These are phyloP conservation scores for Dactylellina leptospora DNA, from an alignment of 2,329 filamentous ascomycete genomes.

Conservation along the genomic window DNA sequence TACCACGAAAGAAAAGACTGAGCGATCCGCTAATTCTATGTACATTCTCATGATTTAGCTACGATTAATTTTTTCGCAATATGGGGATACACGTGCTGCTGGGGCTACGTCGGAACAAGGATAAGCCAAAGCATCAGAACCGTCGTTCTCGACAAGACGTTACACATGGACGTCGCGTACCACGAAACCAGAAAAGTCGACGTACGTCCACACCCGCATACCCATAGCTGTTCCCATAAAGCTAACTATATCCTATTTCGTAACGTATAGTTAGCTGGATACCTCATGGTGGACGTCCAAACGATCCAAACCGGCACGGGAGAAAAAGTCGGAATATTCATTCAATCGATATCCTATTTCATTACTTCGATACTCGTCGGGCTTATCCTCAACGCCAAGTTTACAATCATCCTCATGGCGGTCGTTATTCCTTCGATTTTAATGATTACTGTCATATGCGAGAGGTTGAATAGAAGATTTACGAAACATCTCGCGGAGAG, in stretches of 20 bases:
- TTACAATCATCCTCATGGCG: slow-evolving; percentile 70
- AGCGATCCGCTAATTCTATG: slow-evolving; percentile 1
- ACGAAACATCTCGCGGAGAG: slow-evolving; percentile 60
- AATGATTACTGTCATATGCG: slow-evolving; percentile 62
- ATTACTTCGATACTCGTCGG: slow-evolving; percentile 73
- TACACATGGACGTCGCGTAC: slow-evolving; percentile 66
- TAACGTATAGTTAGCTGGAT: slow-evolving; percentile 69
- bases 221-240: too few species aligned
- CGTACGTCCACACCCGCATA: slow-evolving; percentile 60
- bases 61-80: slow-evolving; percentile 63
- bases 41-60: slow-evolving; percentile 60
- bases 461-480: slow-evolving; percentile 62
- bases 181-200: slow-evolving; percentile 66
- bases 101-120: slow-evolving; percentile 65
- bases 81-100: slow-evolving; percentile 64
- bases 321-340: slow-evolving; percentile 74
- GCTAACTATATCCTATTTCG: too few species aligned
- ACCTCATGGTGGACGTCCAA: slow-evolving; percentile 73
- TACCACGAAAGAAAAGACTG: too few species aligned
- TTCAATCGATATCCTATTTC: slow-evolving; percentile 72
- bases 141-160: slow-evolving; percentile 63
- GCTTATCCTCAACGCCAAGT: slow-evolving; percentile 70
- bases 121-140: slow-evolving; percentile 64
- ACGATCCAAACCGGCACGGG: slow-evolving; percentile 73
- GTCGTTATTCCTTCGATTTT: slow-evolving; percentile 65